A percentile compares a stretch with the other conserved stretches of the same genome.
Conservation (phyloP, 345 rosid genomes). For the Arabidopsis suecica region DNA sequence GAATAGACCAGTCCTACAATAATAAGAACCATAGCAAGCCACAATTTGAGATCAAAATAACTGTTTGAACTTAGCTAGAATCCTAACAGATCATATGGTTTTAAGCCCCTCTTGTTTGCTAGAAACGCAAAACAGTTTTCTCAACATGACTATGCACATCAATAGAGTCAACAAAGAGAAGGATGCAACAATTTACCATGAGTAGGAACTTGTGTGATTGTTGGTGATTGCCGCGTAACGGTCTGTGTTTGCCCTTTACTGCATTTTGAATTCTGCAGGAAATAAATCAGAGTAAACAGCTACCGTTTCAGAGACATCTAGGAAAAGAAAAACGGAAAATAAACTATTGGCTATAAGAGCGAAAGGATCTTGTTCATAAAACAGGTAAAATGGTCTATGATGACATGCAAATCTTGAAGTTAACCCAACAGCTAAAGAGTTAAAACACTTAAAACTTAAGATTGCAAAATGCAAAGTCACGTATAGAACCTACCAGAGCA, state of each 20-base stretch:
- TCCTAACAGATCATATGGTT: conserved; percentile 9
- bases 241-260: conserved; percentile 87
- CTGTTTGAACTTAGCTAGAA: not conserved
- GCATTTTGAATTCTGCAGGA: conserved; percentile 65
- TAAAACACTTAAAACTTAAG: not conserved
- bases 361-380: conserved; percentile 9
- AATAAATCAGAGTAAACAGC: conserved; percentile 9
- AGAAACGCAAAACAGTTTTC: conserved; percentile 3
- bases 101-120: conserved; percentile 4
- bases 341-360: not conserved
- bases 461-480: not conserved
- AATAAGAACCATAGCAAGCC: conserved; percentile 20
- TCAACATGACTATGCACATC: not conserved
- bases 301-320: not conserved
- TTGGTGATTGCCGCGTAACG: conserved; percentile 64
- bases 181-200: conserved; percentile 53
- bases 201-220: conserved; percentile 78
- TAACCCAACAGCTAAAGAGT: not conserved
- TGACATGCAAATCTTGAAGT: not conserved
- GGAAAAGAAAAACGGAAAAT: not conserved
- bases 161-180: conserved; percentile 10
- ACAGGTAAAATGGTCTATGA: not conserved
- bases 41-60: not conserved
- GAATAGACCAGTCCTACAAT: not conserved
- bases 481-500: conserved; percentile 49